Evolutionary conservation across 208 protist genomes (phyloP).

Genomic region (Paratrypanosoma confusum): DNA sequence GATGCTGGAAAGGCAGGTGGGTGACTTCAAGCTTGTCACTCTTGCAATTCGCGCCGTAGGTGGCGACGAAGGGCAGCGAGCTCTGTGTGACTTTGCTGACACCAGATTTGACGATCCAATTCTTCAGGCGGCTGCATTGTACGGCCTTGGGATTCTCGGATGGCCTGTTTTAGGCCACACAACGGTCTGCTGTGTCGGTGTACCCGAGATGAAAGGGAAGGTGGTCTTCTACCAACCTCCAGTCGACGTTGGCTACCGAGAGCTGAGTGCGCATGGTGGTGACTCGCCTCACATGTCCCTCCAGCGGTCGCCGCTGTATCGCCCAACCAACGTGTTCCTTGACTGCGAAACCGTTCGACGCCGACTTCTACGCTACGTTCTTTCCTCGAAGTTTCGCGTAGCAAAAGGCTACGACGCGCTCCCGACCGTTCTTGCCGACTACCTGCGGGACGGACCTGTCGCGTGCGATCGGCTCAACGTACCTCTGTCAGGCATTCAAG

Average conservation of each 20-base stretch:
- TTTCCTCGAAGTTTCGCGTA: constrained; percentile 9
- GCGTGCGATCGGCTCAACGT: constrained; percentile 4
- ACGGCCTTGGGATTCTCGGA: constrained; percentile 32
- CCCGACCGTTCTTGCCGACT: constrained; percentile 22
- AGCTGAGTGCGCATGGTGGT: neutral
- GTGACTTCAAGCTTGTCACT: constrained; percentile 24
- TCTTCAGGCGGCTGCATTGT: constrained; percentile 14
- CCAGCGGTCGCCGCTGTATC: constrained; percentile 33
- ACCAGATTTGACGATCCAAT: neutral
- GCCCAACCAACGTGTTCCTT: constrained; percentile 34
- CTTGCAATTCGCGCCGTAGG: constrained; percentile 47
- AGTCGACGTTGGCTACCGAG: neutral
- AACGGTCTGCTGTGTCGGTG: constrained; percentile 23
- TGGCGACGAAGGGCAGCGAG: constrained; percentile 16
- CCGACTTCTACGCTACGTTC: constrained; percentile 14
- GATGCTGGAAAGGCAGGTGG: constrained; percentile 11
- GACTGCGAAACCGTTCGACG: constrained; percentile 20
- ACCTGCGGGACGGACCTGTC: constrained; percentile 5
- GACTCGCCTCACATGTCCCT: constrained; percentile 6
- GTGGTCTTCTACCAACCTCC: constrained; percentile 16
- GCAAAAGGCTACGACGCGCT: constrained; percentile 11
- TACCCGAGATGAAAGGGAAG: neutral
- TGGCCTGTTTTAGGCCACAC: constrained; percentile 47
- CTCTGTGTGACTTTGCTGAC: constrained; percentile 8
- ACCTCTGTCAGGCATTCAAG: neutral